A percentile compares a stretch with the other conserved stretches of the same genome.
Conservation (phyloP, 805 yeast genomes). For the Candida endomychidarum region DNA sequence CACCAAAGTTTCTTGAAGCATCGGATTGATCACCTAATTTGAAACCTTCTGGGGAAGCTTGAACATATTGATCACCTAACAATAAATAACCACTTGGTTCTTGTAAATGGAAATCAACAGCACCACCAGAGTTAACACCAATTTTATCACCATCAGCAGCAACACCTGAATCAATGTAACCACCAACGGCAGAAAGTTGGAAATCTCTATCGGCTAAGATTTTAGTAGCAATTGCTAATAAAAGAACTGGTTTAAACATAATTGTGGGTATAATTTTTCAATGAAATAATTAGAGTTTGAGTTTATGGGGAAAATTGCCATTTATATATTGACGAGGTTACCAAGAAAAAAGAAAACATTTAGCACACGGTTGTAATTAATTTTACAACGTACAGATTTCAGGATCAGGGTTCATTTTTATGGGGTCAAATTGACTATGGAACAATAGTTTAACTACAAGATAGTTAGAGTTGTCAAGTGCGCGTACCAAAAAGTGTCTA, state of each 20-base stretch:
- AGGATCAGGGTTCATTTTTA: too few relatives aligned
- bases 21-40: constrained; percentile 13
- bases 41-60: constrained; percentile 18
- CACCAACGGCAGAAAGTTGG: constrained; percentile 29
- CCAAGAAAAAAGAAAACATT: too few relatives aligned
- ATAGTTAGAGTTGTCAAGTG: too few relatives aligned
- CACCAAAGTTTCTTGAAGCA: constrained; percentile 29
- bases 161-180: constrained; percentile 19
- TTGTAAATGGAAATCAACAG: constrained; percentile 21
- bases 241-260: constrained; percentile 20
- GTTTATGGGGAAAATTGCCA: background rate
- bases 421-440: too few relatives aligned
- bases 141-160: constrained; percentile 18
- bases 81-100: constrained; percentile 31
- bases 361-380: too few relatives aligned
- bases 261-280: too few relatives aligned
- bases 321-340: too few relatives aligned
- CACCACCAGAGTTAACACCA: constrained; percentile 17
- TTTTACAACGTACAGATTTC: too few relatives aligned
- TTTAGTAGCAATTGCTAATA: constrained; percentile 27
- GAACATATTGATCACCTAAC: constrained; percentile 22
- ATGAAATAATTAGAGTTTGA: too few relatives aligned
- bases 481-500: background rate
- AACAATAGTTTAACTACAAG: too few relatives aligned
- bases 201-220: constrained; percentile 30